Percentiles rank a stretch among this genome's conserved stretches.
Conservation (phyloP, 108 stramenopile genomes). For the Nannochloropsis gaditana region DNA sequence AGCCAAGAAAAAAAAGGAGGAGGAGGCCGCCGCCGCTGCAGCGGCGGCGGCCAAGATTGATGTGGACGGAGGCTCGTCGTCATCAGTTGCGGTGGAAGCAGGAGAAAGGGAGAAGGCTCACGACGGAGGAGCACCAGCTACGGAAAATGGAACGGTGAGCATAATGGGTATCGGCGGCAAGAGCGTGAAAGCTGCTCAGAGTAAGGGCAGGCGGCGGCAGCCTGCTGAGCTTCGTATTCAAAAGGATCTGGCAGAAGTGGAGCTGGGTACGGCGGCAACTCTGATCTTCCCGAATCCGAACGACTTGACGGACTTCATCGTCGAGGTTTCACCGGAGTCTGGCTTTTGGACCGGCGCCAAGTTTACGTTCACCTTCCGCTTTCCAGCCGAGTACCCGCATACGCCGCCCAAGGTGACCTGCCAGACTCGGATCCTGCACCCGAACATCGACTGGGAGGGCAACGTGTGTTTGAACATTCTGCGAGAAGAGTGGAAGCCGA, state of each 20-base stretch:
- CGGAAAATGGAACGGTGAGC: slow-evolving; percentile 14
- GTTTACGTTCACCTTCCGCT: slow-evolving; percentile 85
- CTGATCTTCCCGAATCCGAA: slow-evolving; percentile 91
- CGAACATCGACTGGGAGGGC: slow-evolving; percentile 59
- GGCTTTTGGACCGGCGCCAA: slow-evolving; percentile 92
- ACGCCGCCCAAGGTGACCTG: slow-evolving; percentile 94
- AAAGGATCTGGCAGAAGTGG: slow-evolving; percentile 92
- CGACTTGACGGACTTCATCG: slow-evolving; percentile 82
- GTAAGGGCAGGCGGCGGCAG: not conserved
- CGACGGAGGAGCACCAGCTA: not conserved
- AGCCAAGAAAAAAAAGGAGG: slow-evolving; percentile 13
- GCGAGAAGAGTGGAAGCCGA: slow-evolving; percentile 97
- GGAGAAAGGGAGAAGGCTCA: not conserved
- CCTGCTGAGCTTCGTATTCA: slow-evolving; percentile 3
- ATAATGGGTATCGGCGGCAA: not conserved
- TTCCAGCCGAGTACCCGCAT: slow-evolving; percentile 96
- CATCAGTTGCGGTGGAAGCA: not conserved
- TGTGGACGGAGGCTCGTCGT: slow-evolving; percentile 1
- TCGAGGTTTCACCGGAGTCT: slow-evolving; percentile 73
- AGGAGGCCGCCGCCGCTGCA: not conserved
- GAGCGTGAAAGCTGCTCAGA: not conserved
- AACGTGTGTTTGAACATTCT: slow-evolving; percentile 98
- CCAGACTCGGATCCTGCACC: slow-evolving; percentile 44
- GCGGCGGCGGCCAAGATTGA: not conserved
- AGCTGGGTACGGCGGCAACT: slow-evolving; percentile 92